A percentile compares a stretch with the other conserved stretches of the same genome.
Evolutionary conservation across 768 basidiomycete species (phyloP).

Genomic region (Porphyrellus cyaneotinctus): DNA sequence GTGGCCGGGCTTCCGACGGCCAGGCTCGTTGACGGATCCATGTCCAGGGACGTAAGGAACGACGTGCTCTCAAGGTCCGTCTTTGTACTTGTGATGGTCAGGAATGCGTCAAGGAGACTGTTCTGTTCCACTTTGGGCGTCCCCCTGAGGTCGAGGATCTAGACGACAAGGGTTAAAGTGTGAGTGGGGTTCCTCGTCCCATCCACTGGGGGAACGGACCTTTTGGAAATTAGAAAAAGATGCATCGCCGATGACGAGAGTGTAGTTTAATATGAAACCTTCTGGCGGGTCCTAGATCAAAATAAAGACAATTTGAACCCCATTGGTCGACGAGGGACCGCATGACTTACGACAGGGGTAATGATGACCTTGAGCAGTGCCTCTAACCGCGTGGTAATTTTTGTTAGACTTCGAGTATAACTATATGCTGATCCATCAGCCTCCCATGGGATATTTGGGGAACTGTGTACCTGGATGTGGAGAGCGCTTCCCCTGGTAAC

Average conservation of each 20-base stretch:
- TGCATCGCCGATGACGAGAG: conserved; percentile 87
- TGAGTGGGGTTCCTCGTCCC: conserved; percentile 11
- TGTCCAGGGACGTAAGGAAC: conserved; percentile 90
- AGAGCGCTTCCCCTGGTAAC: conserved; percentile 70
- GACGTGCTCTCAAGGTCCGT: conserved; percentile 85
- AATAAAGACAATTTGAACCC: neutral
- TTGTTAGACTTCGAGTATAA: conserved; percentile 78
- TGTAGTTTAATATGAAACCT: conserved; percentile 94
- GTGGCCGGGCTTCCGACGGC: conserved; percentile 62
- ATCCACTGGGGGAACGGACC: conserved; percentile 39
- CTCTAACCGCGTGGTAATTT: conserved; percentile 78
- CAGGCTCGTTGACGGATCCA: conserved; percentile 75
- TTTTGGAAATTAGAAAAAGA: conserved; percentile 99
- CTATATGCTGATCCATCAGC: conserved; percentile 38
- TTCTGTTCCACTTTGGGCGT: conserved; percentile 85
- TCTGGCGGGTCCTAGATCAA: conserved; percentile 77
- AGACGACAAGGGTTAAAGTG: neutral
- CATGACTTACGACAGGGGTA: conserved; percentile 72
- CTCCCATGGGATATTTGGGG: neutral
- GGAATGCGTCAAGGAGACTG: conserved; percentile 84
- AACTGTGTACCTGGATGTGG: conserved; percentile 49
- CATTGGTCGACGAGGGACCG: neutral
- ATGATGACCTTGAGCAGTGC: conserved; percentile 93
- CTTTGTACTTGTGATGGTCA: conserved; percentile 90
- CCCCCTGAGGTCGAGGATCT: conserved; percentile 96